A percentile compares a stretch with the other conserved stretches of the same genome.
Conservation (phyloP, 768 basidiomycete genomes). For the Macrocybe gigantea region DNA sequence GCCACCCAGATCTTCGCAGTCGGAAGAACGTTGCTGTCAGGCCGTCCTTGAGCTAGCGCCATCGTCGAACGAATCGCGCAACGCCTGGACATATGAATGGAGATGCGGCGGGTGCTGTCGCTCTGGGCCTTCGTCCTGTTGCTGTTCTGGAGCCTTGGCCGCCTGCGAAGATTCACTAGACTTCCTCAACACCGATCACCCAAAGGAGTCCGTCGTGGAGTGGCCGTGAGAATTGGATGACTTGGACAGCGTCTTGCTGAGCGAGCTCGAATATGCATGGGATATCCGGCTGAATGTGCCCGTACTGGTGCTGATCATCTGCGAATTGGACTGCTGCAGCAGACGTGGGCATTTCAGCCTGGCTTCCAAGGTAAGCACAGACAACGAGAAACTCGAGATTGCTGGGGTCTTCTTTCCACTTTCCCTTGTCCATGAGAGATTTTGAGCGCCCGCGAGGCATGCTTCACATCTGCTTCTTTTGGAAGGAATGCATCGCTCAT, state of each 20-base stretch:
- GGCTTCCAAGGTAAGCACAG: constrained; percentile 60
- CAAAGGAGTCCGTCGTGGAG: constrained; percentile 37
- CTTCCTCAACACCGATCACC: constrained; percentile 32
- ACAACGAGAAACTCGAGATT: constrained; percentile 59
- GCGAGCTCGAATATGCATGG: constrained; percentile 32
- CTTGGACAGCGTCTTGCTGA: constrained; percentile 28
- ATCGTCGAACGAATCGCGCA: constrained; percentile 26
- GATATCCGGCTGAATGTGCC: constrained; percentile 12
- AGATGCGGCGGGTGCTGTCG: background rate
- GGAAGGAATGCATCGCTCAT: constrained; percentile 57
- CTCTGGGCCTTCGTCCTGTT: constrained; percentile 25
- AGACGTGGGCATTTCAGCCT: constrained; percentile 44
- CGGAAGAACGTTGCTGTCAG: constrained; percentile 32
- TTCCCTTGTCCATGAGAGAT: constrained; percentile 37
- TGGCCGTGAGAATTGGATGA: constrained; percentile 31
- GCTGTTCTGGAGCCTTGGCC: constrained; percentile 33
- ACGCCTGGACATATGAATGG: constrained; percentile 37
- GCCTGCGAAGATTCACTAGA: constrained; percentile 15
- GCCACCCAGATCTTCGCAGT: constrained; percentile 48
- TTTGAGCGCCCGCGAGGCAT: constrained; percentile 60
- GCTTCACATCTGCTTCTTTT: constrained; percentile 56
- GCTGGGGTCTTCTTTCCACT: constrained; percentile 20
- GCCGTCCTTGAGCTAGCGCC: constrained; percentile 23
- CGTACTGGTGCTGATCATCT: constrained; percentile 11
- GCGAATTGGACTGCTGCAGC: constrained; percentile 12